phyloP scores from a whole-genome alignment of 2,329 filamentous ascomycete genomes.

The Biscogniauxia marginata region DNA sequence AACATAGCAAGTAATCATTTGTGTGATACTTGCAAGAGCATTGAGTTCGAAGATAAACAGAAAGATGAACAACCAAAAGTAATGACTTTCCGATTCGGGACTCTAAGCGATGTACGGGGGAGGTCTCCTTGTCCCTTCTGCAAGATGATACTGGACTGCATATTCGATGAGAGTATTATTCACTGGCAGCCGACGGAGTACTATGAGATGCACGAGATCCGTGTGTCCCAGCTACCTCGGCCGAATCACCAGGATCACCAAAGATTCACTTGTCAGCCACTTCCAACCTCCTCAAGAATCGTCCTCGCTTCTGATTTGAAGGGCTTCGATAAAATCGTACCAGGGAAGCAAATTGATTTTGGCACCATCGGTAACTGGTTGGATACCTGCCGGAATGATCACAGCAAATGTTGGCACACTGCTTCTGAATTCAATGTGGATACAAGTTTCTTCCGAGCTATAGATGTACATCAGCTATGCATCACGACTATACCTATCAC shows the following conservation, averaged over 20 bases:
- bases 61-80: constrained; percentile 1
- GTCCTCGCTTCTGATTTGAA: constrained; percentile 16
- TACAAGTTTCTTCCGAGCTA: constrained; percentile 20
- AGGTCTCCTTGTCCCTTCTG: constrained; percentile 18
- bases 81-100: constrained; percentile 11
- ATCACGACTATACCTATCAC: constrained; percentile 16
- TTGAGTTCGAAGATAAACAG: constrained; percentile 10
- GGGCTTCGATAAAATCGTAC: constrained; percentile 11
- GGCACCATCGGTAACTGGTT: constrained; percentile 17
- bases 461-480: constrained; percentile 19
- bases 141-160: constrained; percentile 12
- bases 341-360: constrained; percentile 13
- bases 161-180: constrained; percentile 18
- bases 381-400: constrained; percentile 10
- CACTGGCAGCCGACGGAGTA: constrained; percentile 16
- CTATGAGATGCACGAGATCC: constrained; percentile 17
- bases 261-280: constrained; percentile 13
- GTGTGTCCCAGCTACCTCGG: constrained; percentile 12
- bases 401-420: constrained; percentile 14
- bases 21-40: constrained; percentile 15
- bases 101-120: constrained; percentile 11
- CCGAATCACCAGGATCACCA: constrained; percentile 6
- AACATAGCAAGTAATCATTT: constrained; percentile 3
- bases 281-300: constrained; percentile 16
- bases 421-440: constrained; percentile 10